Evolutionary conservation across 768 basidiomycete genomes (phyloP).

Genomic region (Vararia minispora): DNA sequence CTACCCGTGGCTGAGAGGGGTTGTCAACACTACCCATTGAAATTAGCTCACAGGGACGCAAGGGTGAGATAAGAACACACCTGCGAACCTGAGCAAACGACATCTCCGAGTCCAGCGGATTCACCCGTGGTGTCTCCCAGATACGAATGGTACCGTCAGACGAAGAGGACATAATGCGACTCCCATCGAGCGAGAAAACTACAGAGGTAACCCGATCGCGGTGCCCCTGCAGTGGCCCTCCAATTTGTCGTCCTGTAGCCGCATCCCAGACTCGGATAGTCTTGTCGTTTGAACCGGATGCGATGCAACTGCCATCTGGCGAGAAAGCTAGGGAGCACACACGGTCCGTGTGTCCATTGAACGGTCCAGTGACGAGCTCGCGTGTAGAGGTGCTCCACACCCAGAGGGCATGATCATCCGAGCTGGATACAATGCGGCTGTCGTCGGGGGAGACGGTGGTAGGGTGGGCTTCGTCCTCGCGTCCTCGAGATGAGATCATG

Average conservation of each 20-base stretch:
- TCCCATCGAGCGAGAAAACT: background rate
- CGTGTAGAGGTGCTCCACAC: conserved; percentile 15
- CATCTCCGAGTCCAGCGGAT: too few species aligned
- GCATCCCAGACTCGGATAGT: background rate
- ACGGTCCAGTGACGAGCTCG: background rate
- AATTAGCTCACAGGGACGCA: too few species aligned
- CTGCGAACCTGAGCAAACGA: too few species aligned
- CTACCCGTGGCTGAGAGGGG: too few species aligned
- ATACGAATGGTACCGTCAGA: background rate
- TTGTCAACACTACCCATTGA: too few species aligned
- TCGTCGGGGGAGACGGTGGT: conserved; percentile 33
- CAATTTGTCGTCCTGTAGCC: background rate
- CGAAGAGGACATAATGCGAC: background rate
- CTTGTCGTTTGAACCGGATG: background rate
- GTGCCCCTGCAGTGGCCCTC: conserved; percentile 33
- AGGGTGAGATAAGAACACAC: too few species aligned
- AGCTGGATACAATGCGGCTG: background rate
- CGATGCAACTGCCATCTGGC: background rate
- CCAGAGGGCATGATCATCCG: conserved; percentile 4
- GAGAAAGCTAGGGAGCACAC: background rate
- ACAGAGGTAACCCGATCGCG: conserved; percentile 25
- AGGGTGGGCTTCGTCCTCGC: conserved; percentile 38
- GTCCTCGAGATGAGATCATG: too few species aligned
- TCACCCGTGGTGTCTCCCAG: too few species aligned
- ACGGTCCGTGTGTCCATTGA: background rate